Conservation (phyloP, 176 grass and related monocot genomes). For the Aegilops tauschii region DNA sequence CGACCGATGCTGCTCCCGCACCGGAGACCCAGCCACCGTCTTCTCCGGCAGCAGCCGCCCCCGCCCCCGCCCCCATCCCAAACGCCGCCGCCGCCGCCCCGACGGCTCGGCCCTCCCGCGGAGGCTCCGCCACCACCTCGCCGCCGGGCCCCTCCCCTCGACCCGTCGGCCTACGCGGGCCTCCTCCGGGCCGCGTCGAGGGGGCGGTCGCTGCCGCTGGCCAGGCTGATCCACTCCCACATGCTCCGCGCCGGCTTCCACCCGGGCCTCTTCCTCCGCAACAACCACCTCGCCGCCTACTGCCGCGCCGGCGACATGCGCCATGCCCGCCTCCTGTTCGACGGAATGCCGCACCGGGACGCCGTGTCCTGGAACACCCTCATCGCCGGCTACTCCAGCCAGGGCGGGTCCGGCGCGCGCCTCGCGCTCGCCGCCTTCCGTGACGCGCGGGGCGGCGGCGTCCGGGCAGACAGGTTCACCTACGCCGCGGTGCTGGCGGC, state of each 20-base stretch:
- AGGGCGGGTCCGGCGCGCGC: background rate
- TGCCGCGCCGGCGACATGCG: slow-evolving; percentile 35
- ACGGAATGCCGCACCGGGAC: slow-evolving; percentile 58
- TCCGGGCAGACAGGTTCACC: slow-evolving; percentile 40
- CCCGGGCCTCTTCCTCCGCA: slow-evolving; percentile 44
- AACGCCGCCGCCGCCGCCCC: background rate
- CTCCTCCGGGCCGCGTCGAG: slow-evolving; percentile 43
- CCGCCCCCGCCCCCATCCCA: background rate
- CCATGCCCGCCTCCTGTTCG: slow-evolving; percentile 49
- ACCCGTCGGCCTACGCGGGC: slow-evolving; percentile 35
- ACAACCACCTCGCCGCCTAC: slow-evolving; percentile 49
- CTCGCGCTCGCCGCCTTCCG: slow-evolving; percentile 43
- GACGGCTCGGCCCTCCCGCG: background rate
- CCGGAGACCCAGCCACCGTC: background rate
- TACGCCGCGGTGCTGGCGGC: slow-evolving; percentile 37
- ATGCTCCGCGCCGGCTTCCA: slow-evolving; percentile 57
- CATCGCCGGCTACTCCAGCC: slow-evolving; percentile 44
- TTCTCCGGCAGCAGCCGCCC: background rate
- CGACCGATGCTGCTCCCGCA: background rate
- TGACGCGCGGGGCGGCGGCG: slow-evolving; percentile 7
- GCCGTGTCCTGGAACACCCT: slow-evolving; percentile 60
- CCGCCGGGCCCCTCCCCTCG: background rate
- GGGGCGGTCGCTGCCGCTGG: slow-evolving; percentile 40
- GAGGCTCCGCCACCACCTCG: background rate
- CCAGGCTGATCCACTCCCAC: slow-evolving; percentile 53